Percentiles rank a stretch among this genome's conserved stretches.
Evolutionary conservation across 2,329 filamentous ascomycete genomes (phyloP).

Genomic region (Pyrenophora graminea): DNA sequence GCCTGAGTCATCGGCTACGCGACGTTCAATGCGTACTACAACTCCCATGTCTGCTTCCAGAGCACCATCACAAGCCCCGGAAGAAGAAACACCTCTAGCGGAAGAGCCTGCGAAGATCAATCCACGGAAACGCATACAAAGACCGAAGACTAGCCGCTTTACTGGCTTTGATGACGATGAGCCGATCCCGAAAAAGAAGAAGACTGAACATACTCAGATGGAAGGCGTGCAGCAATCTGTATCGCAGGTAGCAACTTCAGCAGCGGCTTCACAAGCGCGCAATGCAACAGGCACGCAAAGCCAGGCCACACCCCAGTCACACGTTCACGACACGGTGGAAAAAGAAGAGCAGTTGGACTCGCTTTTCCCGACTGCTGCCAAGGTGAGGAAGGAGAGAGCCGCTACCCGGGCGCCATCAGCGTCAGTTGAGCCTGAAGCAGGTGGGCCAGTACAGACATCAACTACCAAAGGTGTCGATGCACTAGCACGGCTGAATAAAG

Average conservation of each 20-base stretch:
- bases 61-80: slow-evolving; percentile 24
- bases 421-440: slow-evolving; percentile 43
- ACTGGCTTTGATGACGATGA: slow-evolving; percentile 70
- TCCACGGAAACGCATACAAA: slow-evolving; percentile 39
- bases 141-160: slow-evolving; percentile 60
- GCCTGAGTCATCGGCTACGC: slow-evolving; percentile 12
- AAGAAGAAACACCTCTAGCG: slow-evolving; percentile 16
- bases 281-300: slow-evolving; percentile 27
- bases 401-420: slow-evolving; percentile 35
- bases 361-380: slow-evolving; percentile 75
- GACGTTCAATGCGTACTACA: slow-evolving; percentile 20
- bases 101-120: slow-evolving; percentile 31
- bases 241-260: slow-evolving; percentile 3
- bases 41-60: slow-evolving; percentile 23
- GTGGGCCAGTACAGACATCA: slow-evolving; percentile 37
- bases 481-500: slow-evolving; percentile 46
- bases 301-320: slow-evolving; percentile 32
- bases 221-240: slow-evolving; percentile 30
- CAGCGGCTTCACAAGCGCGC: slow-evolving; percentile 16
- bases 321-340: slow-evolving; percentile 46
- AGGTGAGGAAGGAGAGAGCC: slow-evolving; percentile 73
- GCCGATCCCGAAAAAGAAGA: slow-evolving; percentile 36
- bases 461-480: slow-evolving; percentile 41
- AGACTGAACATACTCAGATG: slow-evolving; percentile 32
- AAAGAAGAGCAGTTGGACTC: slow-evolving; percentile 66